A percentile compares a stretch with the other conserved stretches of the same genome.
phyloP scores from a whole-genome alignment of 2,329 filamentous ascomycete genomes.

The Diaporthe citriasiana region DNA sequence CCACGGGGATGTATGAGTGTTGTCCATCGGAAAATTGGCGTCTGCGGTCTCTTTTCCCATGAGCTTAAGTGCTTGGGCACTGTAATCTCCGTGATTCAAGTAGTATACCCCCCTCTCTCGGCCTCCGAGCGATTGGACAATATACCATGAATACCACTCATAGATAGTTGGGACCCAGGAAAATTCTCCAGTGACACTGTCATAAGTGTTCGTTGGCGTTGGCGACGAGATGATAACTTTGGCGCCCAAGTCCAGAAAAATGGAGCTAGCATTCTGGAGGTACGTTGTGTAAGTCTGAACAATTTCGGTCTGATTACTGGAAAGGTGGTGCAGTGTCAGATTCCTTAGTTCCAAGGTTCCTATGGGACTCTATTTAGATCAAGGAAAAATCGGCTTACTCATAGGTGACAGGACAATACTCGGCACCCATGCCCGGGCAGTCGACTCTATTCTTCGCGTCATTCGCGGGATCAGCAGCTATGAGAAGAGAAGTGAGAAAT shows the following conservation, averaged over 20 bases:
- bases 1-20: constrained; percentile 42
- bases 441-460: constrained; percentile 53
- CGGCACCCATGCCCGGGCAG: constrained; percentile 38
- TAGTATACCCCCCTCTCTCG: constrained; percentile 41
- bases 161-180: constrained; percentile 39
- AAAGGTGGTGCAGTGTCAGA: not conserved
- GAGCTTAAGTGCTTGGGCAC: constrained; percentile 37
- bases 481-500: not conserved
- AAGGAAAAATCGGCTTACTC: not conserved
- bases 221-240: constrained; percentile 41
- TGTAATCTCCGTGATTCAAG: constrained; percentile 42
- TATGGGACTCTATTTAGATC: not conserved
- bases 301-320: constrained; percentile 45
- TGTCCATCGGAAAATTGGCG: constrained; percentile 41
- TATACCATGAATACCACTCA: constrained; percentile 42
- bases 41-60: constrained; percentile 38
- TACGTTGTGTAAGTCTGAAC: constrained; percentile 49
- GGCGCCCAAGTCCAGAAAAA: constrained; percentile 41
- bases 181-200: constrained; percentile 17
- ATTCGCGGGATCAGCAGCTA: constrained; percentile 54
- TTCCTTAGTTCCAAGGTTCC: not conserved
- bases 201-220: constrained; percentile 41
- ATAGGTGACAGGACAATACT: constrained; percentile 41
- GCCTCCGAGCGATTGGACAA: constrained; percentile 36
- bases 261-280: constrained; percentile 40